A percentile compares a stretch with the other conserved stretches of the same genome.
Evolutionary conservation across 371 early-diverging fungal genomes (phyloP).

Genomic region (Homolaphlyctis polyrhiza): DNA sequence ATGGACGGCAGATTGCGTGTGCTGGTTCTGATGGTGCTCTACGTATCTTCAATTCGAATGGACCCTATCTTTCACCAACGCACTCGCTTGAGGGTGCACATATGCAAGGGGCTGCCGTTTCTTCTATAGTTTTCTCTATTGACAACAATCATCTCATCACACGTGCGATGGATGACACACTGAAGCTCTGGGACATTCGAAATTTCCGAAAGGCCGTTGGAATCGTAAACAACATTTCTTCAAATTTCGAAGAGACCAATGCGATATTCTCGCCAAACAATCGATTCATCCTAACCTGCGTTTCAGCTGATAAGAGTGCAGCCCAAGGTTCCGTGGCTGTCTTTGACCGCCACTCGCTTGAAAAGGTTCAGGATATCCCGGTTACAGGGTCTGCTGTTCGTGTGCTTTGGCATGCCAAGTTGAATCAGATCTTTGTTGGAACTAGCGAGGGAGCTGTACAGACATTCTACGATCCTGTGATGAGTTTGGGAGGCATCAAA

Average conservation of each 20-base stretch:
- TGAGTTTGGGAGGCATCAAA: conserved; percentile 71
- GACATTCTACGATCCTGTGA: conserved; percentile 72
- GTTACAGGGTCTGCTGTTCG: conserved; percentile 50
- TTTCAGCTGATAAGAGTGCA: conserved; percentile 61
- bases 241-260: conserved; percentile 74
- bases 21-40: conserved; percentile 42
- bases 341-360: conserved; percentile 64
- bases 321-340: conserved; percentile 63
- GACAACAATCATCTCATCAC: conserved; percentile 63
- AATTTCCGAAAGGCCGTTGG: conserved; percentile 63
- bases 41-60: conserved; percentile 33
- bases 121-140: conserved; percentile 62
- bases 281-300: conserved; percentile 44
- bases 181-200: conserved; percentile 92
- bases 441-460: conserved; percentile 69
- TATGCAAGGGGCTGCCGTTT: conserved; percentile 60
- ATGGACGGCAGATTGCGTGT: conserved; percentile 66
- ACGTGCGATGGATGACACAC: conserved; percentile 78
- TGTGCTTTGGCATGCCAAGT: conserved; percentile 78
- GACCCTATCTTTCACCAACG: conserved; percentile 12
- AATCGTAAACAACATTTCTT: conserved; percentile 52
- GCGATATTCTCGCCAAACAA: conserved; percentile 87
- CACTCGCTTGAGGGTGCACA: conserved; percentile 63
- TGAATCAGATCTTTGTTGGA: conserved; percentile 79
- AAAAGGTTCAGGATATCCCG: conserved; percentile 26